A percentile compares a stretch with the other conserved stretches of the same genome.
phyloP scores from a whole-genome alignment of 2,329 filamentous ascomycete species.

The Diaporthe amygdali region DNA sequence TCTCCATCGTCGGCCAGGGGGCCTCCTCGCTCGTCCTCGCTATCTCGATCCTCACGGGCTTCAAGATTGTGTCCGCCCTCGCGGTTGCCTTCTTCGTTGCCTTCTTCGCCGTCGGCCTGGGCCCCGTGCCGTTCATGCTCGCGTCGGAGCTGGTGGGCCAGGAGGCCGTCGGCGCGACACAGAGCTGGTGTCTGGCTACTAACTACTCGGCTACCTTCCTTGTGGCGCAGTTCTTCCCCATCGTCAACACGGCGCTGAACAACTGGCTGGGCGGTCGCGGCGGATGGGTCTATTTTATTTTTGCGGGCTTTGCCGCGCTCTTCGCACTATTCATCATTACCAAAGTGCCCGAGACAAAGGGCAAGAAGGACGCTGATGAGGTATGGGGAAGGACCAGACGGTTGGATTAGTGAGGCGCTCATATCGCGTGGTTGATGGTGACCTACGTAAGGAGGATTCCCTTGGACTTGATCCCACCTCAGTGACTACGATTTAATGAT shows the following conservation, averaged over 20 bases:
- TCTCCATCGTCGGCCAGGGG: constrained; percentile 86
- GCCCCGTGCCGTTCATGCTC: constrained; percentile 93
- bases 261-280: constrained; percentile 69
- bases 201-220: constrained; percentile 93
- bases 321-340: constrained; percentile 75
- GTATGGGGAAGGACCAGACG: constrained; percentile 80
- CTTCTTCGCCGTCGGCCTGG: constrained; percentile 88
- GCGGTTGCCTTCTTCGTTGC: constrained; percentile 86
- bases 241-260: constrained; percentile 78
- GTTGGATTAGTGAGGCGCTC: constrained; percentile 44
- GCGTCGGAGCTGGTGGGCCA: constrained; percentile 88
- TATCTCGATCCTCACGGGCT: constrained; percentile 74
- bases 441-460: background rate
- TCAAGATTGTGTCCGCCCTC: constrained; percentile 79
- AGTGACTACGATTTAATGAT: background rate
- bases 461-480: background rate
- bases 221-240: constrained; percentile 93
- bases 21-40: constrained; percentile 78
- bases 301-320: constrained; percentile 73
- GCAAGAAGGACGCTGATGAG: constrained; percentile 82
- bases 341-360: constrained; percentile 86
- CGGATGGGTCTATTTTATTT: constrained; percentile 85
- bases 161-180: constrained; percentile 88
- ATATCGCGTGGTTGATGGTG: background rate
- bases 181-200: constrained; percentile 84